Percentiles rank a stretch among this genome's conserved stretches.
Evolutionary conservation across 2,329 filamentous ascomycete species (phyloP).

Genomic region (Exophiala sp.): DNA sequence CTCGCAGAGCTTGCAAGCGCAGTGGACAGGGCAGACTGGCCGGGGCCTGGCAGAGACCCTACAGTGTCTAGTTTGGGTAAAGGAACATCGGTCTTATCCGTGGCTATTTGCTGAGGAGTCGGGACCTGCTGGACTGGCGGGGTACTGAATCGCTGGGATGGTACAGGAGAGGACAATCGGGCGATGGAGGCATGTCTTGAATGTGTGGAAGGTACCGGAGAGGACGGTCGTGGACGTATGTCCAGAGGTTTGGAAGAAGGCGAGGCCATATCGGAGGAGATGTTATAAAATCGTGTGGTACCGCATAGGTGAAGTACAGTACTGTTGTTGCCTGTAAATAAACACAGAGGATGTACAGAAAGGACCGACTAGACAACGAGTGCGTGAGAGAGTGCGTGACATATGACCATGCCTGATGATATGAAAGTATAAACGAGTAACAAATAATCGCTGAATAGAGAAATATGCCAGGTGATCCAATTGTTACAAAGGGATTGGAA

Average conservation of each 20-base stretch:
- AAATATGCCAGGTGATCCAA: too few relatives aligned
- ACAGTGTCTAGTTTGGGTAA: slow-evolving; percentile 59
- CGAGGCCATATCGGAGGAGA: slow-evolving; percentile 14
- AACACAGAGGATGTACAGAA: too few relatives aligned
- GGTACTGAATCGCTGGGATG: slow-evolving; percentile 45
- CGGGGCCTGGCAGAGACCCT: slow-evolving; percentile 68
- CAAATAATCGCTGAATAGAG: too few relatives aligned
- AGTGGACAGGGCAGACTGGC: slow-evolving; percentile 81
- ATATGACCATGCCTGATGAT: too few relatives aligned
- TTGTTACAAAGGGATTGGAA: too few relatives aligned
- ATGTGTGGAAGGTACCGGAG: slow-evolving; percentile 41
- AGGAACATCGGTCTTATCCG: slow-evolving; percentile 49
- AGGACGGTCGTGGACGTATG: slow-evolving; percentile 30
- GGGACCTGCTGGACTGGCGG: slow-evolving; percentile 51
- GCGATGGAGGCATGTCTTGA: slow-evolving; percentile 53
- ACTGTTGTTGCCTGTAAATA: too few relatives aligned
- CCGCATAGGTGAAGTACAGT: too few relatives aligned
- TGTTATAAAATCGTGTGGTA: not conserved
- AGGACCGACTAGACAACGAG: too few relatives aligned
- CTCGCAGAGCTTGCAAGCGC: slow-evolving; percentile 75
- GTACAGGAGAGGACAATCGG: slow-evolving; percentile 55
- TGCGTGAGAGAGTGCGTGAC: too few relatives aligned
- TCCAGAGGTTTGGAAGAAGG: slow-evolving; percentile 21
- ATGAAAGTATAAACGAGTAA: too few relatives aligned
- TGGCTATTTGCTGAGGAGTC: slow-evolving; percentile 45